Evolutionary conservation across 257 asterid genomes (phyloP), one percentile per base, ranked within the genome.

Genomic region (Scutellaria baicalensis): DNA sequence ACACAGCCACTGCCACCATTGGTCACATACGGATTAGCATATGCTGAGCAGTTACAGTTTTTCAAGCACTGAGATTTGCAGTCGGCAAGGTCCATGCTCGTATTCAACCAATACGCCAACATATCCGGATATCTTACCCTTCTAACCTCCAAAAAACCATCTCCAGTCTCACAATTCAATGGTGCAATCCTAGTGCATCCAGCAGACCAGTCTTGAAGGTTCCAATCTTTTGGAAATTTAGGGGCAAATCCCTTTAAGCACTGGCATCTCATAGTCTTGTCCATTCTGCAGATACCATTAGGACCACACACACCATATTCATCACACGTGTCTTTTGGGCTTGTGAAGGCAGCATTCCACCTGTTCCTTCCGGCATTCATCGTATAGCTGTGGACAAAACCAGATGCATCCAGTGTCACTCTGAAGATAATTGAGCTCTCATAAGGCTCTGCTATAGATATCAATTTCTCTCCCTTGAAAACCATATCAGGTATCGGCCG

Each of bases 231-330:
- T 18, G 0, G 59, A 18, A 0, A 47, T 8, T 16, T 56, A 0
- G 82, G 70, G 4, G 58, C 43, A 13, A 64, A 75, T 1, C 80
- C 75, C 62, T 50, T 58, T 1, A 70, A 38, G 56, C 43, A 75
- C 47, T 56, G 57, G 20, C 69, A 39, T 71, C n/a, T 60, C 8
- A 14, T 4, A 4, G 49, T 6, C 58, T 33, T 55, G 20, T 70
- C 67, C 6, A 64, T 57, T 6, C 47, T 56, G 36, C 76, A 75
- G 14, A 78, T 27, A 1, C 75, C 76, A 12, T 72, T 27, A 13
- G 75, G 70, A 18, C 82, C 82, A 57, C 82, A 78, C 31, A 14
- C 58, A 20, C 49, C 69, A 49, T 78, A 73, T 1, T 73, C 13
- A 8, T 64, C 73, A 6, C 82, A 78, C 0, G 17, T 6, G 64